These are phyloP conservation scores for Wickerhamiella qilinensis DNA, from an alignment of 805 yeast genomes.

Conservation along the genomic window DNA sequence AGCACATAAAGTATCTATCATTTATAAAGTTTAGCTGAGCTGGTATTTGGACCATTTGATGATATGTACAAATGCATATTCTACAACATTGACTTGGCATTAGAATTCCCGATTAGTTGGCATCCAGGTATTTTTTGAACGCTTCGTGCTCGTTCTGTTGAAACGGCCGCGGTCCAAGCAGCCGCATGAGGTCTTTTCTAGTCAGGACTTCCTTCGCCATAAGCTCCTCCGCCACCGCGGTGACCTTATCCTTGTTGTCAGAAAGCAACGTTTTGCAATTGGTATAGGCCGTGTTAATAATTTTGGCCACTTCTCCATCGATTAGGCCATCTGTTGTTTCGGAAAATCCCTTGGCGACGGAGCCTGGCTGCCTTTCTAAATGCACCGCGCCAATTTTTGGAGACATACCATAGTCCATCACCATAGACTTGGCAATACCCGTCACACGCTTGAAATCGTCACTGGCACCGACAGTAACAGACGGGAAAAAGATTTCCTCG, in stretches of 20 bases:
- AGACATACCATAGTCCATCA: slow-evolving; percentile 79
- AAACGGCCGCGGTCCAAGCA: slow-evolving; percentile 66
- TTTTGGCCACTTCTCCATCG: slow-evolving; percentile 51
- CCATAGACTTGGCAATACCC: slow-evolving; percentile 79
- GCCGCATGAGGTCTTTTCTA: slow-evolving; percentile 61
- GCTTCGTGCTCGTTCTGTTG: slow-evolving; percentile 62
- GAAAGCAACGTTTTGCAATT: slow-evolving; percentile 41
- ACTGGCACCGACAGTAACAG: slow-evolving; percentile 83
- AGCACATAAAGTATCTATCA: no score
- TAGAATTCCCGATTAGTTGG: slow-evolving; percentile 7
- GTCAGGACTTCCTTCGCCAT: slow-evolving; percentile 62
- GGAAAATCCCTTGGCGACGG: slow-evolving; percentile 48
- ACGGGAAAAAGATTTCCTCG: slow-evolving; percentile 73
- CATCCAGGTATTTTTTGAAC: slow-evolving; percentile 69
- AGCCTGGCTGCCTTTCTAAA: slow-evolving; percentile 32
- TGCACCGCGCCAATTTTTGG: slow-evolving; percentile 53
- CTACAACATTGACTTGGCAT: no score
- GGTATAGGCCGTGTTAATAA: slow-evolving; percentile 48
- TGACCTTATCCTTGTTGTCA: slow-evolving; percentile 46
- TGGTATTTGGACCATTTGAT: no score
- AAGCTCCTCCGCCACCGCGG: slow-evolving; percentile 57
- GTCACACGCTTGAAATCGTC: slow-evolving; percentile 90
- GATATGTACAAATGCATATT: no score
- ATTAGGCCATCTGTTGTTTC: slow-evolving; percentile 54
- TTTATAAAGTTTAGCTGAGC: no score